Conservation (phyloP, 2,329 filamentous ascomycete species). For the Ophidiomyces ophidiicola region DNA sequence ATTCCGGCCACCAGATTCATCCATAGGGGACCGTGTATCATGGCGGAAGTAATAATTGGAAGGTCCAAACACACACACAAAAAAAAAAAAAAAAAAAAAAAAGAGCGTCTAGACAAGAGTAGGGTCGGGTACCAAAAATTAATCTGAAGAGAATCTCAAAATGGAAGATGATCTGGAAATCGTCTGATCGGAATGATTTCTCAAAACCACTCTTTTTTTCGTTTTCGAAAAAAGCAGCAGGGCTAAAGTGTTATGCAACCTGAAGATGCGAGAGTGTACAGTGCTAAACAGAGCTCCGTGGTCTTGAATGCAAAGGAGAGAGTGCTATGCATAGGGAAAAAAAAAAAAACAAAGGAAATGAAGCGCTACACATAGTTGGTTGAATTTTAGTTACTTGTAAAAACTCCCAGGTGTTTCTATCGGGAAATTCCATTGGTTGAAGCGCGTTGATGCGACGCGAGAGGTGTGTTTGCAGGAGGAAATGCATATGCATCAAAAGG, state of each 20-base stretch:
- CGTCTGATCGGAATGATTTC: neutral
- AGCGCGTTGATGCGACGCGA: neutral
- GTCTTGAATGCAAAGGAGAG: constrained; percentile 4
- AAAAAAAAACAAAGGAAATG: neutral
- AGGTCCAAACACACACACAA: neutral
- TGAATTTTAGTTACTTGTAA: too few species aligned
- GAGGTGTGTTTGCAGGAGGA: neutral
- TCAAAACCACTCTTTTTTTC: constrained; percentile 3
- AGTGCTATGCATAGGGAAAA: neutral
- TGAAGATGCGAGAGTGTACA: neutral
- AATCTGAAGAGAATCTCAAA: neutral
- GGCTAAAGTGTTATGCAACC: neutral
- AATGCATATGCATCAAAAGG: constrained; percentile 1
- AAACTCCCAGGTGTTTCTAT: too few species aligned
- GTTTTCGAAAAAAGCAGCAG: neutral
- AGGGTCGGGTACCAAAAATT: neutral
- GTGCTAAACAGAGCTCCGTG: too few species aligned
- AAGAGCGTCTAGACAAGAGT: constrained; percentile 5
- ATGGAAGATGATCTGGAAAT: neutral
- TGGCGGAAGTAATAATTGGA: neutral
- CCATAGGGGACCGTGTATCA: too few species aligned
- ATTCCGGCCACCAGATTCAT: too few species aligned
- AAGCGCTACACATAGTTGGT: constrained; percentile 1
- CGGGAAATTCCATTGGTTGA: too few species aligned
- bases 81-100: neutral